phyloP scores from a whole-genome alignment of 192 early-diverging fungal species.

The Tieghemiomyces parasiticus region DNA sequence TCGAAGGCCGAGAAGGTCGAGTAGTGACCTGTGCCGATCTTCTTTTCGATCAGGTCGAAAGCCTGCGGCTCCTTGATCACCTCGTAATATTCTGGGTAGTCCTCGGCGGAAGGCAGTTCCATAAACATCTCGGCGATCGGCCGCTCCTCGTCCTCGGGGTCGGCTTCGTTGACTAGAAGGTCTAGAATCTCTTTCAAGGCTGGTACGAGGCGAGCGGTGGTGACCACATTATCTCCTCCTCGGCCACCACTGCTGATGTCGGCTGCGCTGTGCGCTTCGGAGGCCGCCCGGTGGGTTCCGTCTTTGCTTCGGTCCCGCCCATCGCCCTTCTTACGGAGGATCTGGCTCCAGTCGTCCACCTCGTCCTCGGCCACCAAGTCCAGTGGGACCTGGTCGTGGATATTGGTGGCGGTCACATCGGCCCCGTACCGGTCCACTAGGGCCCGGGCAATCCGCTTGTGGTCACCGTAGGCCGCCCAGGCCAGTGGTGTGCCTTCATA shows the following conservation, averaged over 20 bases:
- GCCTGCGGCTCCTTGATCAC: slow-evolving; percentile 82
- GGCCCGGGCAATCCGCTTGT: slow-evolving; percentile 48
- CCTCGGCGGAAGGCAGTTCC: slow-evolving; percentile 45
- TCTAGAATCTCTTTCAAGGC: slow-evolving; percentile 9
- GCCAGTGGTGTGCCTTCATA: slow-evolving; percentile 68
- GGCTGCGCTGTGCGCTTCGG: neutral
- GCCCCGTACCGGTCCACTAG: slow-evolving; percentile 66
- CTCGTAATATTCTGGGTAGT: slow-evolving; percentile 83
- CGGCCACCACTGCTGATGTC: too few relatives aligned
- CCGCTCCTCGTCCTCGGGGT: slow-evolving; percentile 26
- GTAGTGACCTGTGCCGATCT: slow-evolving; percentile 58
- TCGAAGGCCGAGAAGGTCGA: slow-evolving; percentile 42
- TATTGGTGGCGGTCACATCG: slow-evolving; percentile 58
- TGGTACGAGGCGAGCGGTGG: neutral
- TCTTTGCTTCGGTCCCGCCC: slow-evolving; percentile 1
- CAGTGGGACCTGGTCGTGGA: slow-evolving; percentile 57
- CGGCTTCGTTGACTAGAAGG: slow-evolving; percentile 11
- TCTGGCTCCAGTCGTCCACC: slow-evolving; percentile 27
- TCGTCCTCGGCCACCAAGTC: slow-evolving; percentile 59
- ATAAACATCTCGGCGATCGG: slow-evolving; percentile 62
- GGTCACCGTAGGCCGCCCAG: slow-evolving; percentile 77
- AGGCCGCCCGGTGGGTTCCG: neutral
- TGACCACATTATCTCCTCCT: too few relatives aligned
- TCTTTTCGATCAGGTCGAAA: slow-evolving; percentile 68
- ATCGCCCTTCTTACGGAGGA: slow-evolving; percentile 12